Conservation (phyloP, 1,284 basidiomycete genomes). For the Rhizopogon parksii region DNA sequence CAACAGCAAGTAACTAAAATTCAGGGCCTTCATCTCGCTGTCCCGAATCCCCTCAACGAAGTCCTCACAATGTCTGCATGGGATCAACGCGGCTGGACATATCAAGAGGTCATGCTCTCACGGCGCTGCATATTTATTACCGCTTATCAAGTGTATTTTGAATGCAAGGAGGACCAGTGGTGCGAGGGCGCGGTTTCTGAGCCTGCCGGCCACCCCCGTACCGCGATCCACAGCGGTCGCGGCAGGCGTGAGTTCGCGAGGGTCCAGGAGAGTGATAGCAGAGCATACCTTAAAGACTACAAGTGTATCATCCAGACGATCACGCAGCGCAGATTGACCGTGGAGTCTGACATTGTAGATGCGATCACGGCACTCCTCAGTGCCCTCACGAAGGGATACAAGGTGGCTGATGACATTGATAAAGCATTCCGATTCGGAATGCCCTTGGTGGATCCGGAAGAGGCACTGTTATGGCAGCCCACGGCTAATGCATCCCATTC, state of each 20-base stretch:
- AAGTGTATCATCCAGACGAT: neutral
- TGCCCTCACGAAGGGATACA: neutral
- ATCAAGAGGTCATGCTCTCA: conserved; percentile 16
- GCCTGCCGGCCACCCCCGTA: no score
- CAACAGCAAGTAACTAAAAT: conserved; percentile 11
- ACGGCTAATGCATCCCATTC: neutral
- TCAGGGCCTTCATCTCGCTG: conserved; percentile 14
- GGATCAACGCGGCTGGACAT: conserved; percentile 18
- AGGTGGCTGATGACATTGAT: neutral
- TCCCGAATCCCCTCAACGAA: conserved; percentile 12
- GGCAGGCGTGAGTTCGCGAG: no score
- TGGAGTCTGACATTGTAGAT: conserved; percentile 3
- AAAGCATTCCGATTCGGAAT: conserved; percentile 4
- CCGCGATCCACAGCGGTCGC: no score
- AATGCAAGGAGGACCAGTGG: no score
- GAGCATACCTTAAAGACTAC: neutral
- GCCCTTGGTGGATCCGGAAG: neutral
- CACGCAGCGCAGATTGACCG: conserved; percentile 1
- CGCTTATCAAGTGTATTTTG: conserved; percentile 15
- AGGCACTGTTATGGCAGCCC: conserved; percentile 4
- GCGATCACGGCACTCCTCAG: neutral
- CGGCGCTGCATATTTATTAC: conserved; percentile 17
- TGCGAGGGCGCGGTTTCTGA: no score
- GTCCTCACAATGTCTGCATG: conserved; percentile 7
- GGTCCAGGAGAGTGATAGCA: no score